Conservation (phyloP, 2,329 filamentous ascomycete genomes). For the Aspergillus oerlinghausenensis region DNA sequence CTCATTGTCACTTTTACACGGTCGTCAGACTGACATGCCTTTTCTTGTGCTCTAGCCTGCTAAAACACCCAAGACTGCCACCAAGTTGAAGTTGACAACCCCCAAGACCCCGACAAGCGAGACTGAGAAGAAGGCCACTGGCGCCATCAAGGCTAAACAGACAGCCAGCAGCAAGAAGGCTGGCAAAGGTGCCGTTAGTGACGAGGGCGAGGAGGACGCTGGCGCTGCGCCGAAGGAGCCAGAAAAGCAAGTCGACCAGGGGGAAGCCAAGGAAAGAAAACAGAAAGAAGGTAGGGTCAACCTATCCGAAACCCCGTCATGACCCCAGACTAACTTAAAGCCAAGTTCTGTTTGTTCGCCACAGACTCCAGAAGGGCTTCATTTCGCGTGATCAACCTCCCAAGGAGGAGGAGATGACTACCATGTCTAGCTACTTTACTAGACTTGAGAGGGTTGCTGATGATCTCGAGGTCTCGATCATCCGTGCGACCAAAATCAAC, state of each 20-base stretch:
- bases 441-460: constrained; percentile 68
- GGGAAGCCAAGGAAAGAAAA: constrained; percentile 53
- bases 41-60: constrained; percentile 47
- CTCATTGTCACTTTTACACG: neutral
- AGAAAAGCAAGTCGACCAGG: constrained; percentile 51
- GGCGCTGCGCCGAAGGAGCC: constrained; percentile 48
- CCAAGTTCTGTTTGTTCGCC: constrained; percentile 83
- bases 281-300: constrained; percentile 50
- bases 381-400: constrained; percentile 77
- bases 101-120: constrained; percentile 56
- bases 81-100: constrained; percentile 49
- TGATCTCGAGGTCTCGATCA: constrained; percentile 83
- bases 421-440: constrained; percentile 45
- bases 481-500: constrained; percentile 92
- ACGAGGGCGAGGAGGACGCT: constrained; percentile 60
- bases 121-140: constrained; percentile 44
- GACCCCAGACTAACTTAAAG: constrained; percentile 12
- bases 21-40: constrained; percentile 1
- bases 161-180: constrained; percentile 57
- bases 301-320: neutral
- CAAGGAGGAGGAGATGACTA: constrained; percentile 63
- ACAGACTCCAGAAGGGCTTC: constrained; percentile 92
- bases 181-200: constrained; percentile 48
- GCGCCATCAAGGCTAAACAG: constrained; percentile 52
- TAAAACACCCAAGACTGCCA: constrained; percentile 59